Conservation (phyloP, 2,329 filamentous ascomycete species). For the Claviceps sp. region DNA sequence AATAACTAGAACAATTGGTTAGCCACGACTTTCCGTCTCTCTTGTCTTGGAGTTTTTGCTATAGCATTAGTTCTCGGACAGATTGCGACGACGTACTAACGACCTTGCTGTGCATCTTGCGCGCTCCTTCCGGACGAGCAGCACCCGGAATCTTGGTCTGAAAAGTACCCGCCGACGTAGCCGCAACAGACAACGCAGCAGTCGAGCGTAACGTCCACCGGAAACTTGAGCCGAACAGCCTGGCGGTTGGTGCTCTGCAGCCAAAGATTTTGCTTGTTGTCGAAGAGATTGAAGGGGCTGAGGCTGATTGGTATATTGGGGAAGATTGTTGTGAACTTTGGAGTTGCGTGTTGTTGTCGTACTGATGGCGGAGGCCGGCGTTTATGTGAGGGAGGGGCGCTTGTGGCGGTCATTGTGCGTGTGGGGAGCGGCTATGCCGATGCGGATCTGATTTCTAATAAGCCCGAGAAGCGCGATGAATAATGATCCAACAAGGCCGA, state of each 20-base stretch:
- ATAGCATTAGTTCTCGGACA: neutral
- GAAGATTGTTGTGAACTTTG: no score
- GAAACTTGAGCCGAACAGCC: conserved; percentile 82
- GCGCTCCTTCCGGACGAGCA: conserved; percentile 11
- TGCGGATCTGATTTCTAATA: no score
- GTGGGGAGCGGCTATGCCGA: no score
- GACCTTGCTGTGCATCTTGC: conserved; percentile 83
- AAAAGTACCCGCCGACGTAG: conserved; percentile 41
- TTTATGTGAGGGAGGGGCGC: no score
- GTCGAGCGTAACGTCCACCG: conserved; percentile 65
- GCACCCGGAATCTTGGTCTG: conserved; percentile 25
- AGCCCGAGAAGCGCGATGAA: no score
- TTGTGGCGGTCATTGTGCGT: no score
- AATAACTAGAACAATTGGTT: conserved; percentile 39
- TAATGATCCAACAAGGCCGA: no score
- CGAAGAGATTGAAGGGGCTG: no score
- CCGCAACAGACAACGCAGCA: conserved; percentile 59
- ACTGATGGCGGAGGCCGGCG: no score
- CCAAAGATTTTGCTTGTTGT: no score
- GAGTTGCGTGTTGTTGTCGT: no score
- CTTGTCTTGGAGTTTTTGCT: neutral
- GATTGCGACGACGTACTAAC: conserved; percentile 50
- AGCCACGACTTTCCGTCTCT: neutral
- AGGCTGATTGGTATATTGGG: no score
- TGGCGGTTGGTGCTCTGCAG: conserved; percentile 37